Evolutionary conservation across 169 alveolate species (phyloP).

Genomic region (Eimeria sp.): DNA sequence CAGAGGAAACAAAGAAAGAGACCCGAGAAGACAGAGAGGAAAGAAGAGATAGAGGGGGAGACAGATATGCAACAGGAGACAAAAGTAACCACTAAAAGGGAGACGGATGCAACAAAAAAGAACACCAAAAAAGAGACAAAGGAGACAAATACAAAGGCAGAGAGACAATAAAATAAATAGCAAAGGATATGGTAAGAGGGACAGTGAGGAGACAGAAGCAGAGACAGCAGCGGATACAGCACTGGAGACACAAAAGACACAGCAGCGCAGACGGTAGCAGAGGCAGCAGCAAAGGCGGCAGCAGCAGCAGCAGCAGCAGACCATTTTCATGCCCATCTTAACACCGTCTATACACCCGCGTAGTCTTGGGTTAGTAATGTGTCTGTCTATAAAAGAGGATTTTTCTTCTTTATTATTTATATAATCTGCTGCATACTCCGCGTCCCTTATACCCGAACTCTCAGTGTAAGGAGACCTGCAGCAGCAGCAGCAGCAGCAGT

Average conservation of each 20-base stretch:
- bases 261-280: too few relatives aligned
- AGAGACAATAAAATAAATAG: too few relatives aligned
- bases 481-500: neutral
- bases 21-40: neutral
- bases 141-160: too few relatives aligned
- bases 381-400: constrained; percentile 31
- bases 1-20: neutral
- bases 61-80: too few relatives aligned
- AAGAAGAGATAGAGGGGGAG: neutral
- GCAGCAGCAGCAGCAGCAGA: neutral
- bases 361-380: constrained; percentile 89
- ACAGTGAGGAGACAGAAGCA: too few relatives aligned
- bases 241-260: too few relatives aligned
- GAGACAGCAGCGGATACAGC: too few relatives aligned
- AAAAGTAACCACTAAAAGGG: too few relatives aligned
- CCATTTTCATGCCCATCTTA: constrained; percentile 95
- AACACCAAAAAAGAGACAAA: too few relatives aligned
- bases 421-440: constrained; percentile 25
- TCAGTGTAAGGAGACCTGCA: constrained; percentile 75
- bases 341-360: constrained; percentile 93
- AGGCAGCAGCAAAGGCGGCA: too few relatives aligned
- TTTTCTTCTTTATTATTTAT: neutral
- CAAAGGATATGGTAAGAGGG: too few relatives aligned
- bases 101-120: too few relatives aligned
- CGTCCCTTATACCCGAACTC: constrained; percentile 48